Conservation (phyloP, 2,329 filamentous ascomycete genomes). For the Diaporthe capsici region DNA sequence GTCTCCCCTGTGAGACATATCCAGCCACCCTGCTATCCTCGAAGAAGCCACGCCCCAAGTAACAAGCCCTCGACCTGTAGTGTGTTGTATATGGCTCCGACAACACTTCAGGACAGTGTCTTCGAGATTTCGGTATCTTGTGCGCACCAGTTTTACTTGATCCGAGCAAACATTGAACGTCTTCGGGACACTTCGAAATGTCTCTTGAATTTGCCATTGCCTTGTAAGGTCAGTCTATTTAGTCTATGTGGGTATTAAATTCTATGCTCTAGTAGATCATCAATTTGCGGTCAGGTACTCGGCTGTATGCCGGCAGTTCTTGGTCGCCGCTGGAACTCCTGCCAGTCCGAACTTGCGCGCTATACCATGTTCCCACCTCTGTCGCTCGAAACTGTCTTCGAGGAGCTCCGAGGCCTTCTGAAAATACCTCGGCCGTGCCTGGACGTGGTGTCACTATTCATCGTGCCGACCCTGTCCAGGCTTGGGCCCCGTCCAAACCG, state of each 20-base stretch:
- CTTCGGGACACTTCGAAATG: neutral
- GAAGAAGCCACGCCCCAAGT: neutral
- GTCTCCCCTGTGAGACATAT: neutral
- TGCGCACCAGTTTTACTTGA: neutral
- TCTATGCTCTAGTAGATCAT: slow-evolving; percentile 32
- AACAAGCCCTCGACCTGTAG: too few relatives aligned
- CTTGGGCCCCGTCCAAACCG: neutral
- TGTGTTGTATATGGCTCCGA: neutral
- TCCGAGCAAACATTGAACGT: neutral
- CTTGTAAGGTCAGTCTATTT: neutral
- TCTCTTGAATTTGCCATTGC: neutral
- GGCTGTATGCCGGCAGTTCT: neutral
- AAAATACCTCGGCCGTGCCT: slow-evolving; percentile 35
- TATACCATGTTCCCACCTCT: slow-evolving; percentile 28
- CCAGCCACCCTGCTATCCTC: neutral
- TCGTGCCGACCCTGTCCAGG: slow-evolving; percentile 2
- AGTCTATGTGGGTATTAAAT: slow-evolving; percentile 37
- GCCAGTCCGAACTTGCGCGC: neutral
- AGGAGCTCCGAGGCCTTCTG: slow-evolving; percentile 38
- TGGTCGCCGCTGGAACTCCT: neutral
- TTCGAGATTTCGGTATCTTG: neutral
- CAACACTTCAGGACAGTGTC: neutral
- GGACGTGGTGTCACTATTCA: slow-evolving; percentile 19
- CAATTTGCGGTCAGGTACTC: neutral
- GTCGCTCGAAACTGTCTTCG: slow-evolving; percentile 13